Evolutionary conservation across 345 rosid species (phyloP).

Genomic region (Noccaea bulbosa): DNA sequence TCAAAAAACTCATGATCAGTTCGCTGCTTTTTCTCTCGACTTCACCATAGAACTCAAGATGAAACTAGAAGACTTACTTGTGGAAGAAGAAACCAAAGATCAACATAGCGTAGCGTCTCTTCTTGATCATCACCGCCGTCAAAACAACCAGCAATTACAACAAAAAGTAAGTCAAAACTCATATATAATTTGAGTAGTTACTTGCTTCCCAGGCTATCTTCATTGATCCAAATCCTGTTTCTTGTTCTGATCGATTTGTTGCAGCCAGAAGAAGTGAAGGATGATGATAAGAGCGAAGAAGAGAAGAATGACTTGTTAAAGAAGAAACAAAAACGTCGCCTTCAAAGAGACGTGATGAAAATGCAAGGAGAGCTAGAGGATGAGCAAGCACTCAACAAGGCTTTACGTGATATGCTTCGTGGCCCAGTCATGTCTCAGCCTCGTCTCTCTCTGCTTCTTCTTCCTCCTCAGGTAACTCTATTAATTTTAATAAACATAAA

Average conservation of each 20-base stretch:
- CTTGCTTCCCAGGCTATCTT: neutral
- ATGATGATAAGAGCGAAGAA: slow-evolving; percentile 37
- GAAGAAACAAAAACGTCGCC: slow-evolving; percentile 51
- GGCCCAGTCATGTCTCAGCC: slow-evolving; percentile 65
- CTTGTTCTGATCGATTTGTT: neutral
- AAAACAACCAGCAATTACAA: slow-evolving; percentile 2
- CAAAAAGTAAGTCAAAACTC: slow-evolving; percentile 30
- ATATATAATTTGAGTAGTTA: neutral
- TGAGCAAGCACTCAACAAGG: slow-evolving; percentile 61
- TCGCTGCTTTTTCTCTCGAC: neutral
- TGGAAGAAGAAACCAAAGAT: slow-evolving; percentile 52
- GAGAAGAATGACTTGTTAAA: slow-evolving; percentile 55
- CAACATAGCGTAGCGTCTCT: slow-evolving; percentile 34
- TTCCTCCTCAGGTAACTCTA: slow-evolving; percentile 71
- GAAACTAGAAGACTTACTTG: slow-evolving; percentile 84
- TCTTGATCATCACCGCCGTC: slow-evolving; percentile 43
- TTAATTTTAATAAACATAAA: neutral
- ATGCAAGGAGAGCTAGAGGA: slow-evolving; percentile 69
- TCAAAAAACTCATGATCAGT: slow-evolving; percentile 22
- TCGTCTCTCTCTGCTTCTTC: slow-evolving; percentile 62
- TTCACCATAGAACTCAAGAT: slow-evolving; percentile 39
- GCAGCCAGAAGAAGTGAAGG: slow-evolving; percentile 30
- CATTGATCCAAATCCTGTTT: neutral
- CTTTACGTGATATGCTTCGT: slow-evolving; percentile 61
- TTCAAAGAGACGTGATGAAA: slow-evolving; percentile 46